Evolutionary conservation across 2,329 filamentous ascomycete species (phyloP).

Genomic region (Aspergillus pseudonomiae): DNA sequence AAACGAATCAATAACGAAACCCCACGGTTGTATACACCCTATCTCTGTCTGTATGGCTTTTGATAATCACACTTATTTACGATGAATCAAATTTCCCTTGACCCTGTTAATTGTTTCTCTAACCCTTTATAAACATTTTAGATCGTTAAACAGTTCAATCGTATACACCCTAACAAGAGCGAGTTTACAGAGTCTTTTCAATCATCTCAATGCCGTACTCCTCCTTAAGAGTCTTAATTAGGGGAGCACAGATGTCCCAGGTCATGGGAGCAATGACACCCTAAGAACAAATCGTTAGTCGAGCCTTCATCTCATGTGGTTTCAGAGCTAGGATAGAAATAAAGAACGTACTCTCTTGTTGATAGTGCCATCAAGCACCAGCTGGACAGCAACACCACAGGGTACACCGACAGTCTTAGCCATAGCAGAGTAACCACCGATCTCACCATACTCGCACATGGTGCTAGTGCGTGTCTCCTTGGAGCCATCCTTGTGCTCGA

Average conservation of each 20-base stretch:
- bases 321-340: background rate
- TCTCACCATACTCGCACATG: conserved; percentile 79
- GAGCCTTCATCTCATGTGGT: background rate
- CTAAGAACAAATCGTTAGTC: conserved; percentile 24
- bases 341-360: conserved; percentile 56
- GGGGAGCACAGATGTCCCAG: conserved; percentile 68
- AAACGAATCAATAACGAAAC: conserved; percentile 15
- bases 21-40: background rate
- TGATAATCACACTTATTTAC: background rate
- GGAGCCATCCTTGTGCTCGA: conserved; percentile 78
- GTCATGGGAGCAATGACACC: conserved; percentile 78
- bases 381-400: conserved; percentile 73
- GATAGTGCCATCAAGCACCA: conserved; percentile 75
- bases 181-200: conserved; percentile 61
- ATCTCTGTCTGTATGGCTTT: background rate
- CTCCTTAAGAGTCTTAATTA: conserved; percentile 78
- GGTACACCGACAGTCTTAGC: conserved; percentile 79
- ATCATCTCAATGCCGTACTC: conserved; percentile 74
- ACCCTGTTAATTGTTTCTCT: background rate
- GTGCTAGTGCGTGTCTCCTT: conserved; percentile 79
- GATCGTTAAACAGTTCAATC: background rate
- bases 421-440: conserved; percentile 81
- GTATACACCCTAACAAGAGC: background rate
- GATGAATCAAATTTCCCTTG: background rate
- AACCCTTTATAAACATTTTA: conserved; percentile 2